Evolutionary conservation across 2,329 filamentous ascomycete species (phyloP).

Genomic region (Alternaria solani): DNA sequence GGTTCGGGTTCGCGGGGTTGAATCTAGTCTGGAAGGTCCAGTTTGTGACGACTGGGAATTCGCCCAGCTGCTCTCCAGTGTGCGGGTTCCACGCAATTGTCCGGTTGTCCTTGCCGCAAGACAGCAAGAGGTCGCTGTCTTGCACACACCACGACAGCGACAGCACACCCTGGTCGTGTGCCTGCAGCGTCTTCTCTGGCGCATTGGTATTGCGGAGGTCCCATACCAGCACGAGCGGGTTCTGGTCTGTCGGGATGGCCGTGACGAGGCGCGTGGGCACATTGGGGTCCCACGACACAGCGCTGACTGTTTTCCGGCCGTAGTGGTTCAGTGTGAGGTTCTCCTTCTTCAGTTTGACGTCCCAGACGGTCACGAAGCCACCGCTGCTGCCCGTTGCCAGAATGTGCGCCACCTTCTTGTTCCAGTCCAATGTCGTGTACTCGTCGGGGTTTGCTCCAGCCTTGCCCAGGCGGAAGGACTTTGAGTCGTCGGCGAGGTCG

Average conservation of each 20-base stretch:
- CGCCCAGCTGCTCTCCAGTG: constrained; percentile 84
- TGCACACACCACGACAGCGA: constrained; percentile 96
- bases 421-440: constrained; percentile 97
- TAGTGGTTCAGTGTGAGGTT: constrained; percentile 90
- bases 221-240: constrained; percentile 90
- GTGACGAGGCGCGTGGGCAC: constrained; percentile 92
- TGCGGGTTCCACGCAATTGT: constrained; percentile 97
- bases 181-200: constrained; percentile 84
- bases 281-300: constrained; percentile 96
- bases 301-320: constrained; percentile 90
- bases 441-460: constrained; percentile 90
- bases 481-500: constrained; percentile 88
- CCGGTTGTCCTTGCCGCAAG: constrained; percentile 94
- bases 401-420: constrained; percentile 96
- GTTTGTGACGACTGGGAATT: constrained; percentile 97
- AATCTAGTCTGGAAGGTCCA: constrained; percentile 98
- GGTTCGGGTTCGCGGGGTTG: constrained; percentile 89
- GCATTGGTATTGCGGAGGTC: constrained; percentile 95
- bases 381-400: constrained; percentile 91
- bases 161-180: constrained; percentile 93
- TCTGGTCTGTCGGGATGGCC: constrained; percentile 86
- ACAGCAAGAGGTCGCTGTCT: constrained; percentile 87
- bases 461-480: constrained; percentile 88
- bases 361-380: constrained; percentile 98
- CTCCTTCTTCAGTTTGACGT: constrained; percentile 97